Conservation (phyloP, 2,329 filamentous ascomycete species). For the Exophiala oligosperma region DNA sequence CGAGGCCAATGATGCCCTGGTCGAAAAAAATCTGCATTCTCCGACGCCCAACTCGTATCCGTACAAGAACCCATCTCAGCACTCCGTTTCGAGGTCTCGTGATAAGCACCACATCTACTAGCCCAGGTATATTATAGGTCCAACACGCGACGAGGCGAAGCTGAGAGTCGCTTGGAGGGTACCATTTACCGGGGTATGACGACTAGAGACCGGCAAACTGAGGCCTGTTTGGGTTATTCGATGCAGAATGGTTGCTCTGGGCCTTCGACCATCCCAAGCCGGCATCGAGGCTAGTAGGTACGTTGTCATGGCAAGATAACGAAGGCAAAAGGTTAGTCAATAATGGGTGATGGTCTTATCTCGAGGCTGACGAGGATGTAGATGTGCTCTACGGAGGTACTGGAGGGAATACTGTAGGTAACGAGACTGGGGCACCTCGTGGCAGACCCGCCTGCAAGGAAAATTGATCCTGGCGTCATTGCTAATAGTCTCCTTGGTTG, state of each 20-base stretch:
- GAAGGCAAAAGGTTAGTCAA: not conserved
- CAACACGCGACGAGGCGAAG: not conserved
- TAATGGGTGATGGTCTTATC: not conserved
- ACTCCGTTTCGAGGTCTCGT: too few relatives aligned
- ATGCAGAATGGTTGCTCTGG: not conserved
- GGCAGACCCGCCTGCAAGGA: not conserved
- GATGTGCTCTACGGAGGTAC: too few relatives aligned
- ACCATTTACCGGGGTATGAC: not conserved
- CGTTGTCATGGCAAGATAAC: not conserved
- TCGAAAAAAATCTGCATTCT: too few relatives aligned
- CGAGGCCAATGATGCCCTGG: too few relatives aligned
- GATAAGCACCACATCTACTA: too few relatives aligned
- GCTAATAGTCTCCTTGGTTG: too few relatives aligned
- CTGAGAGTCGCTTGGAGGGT: not conserved
- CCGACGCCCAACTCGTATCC: too few relatives aligned
- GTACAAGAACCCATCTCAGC: too few relatives aligned
- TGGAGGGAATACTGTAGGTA: too few relatives aligned
- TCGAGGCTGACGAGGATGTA: not conserved
- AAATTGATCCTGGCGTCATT: not conserved
- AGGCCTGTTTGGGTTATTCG: conserved; percentile 1
- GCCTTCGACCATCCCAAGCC: not conserved
- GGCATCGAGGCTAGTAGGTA: not conserved
- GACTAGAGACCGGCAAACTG: not conserved
- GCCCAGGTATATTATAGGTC: too few relatives aligned
- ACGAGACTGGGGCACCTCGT: not conserved